Conservation (phyloP, 2,329 filamentous ascomycete species). For the Apiospora kogelbergensis region DNA sequence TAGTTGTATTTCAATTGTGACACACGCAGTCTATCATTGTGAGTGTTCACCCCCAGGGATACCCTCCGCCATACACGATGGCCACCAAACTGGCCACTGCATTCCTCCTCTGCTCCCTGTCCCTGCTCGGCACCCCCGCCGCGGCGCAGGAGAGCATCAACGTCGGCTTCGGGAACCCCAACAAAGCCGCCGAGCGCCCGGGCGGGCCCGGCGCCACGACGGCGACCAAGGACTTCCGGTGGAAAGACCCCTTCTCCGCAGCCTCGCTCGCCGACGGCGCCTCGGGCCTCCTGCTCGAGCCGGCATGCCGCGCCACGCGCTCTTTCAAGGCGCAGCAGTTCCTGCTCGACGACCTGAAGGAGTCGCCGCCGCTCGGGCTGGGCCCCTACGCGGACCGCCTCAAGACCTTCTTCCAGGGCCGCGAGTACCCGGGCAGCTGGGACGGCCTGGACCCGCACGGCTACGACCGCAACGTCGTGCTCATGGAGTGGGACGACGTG, state of each 20-base stretch:
- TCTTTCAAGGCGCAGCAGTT: conserved; percentile 41
- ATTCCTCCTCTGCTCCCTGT: background rate
- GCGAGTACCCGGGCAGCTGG: conserved; percentile 53
- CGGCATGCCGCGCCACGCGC: conserved; percentile 34
- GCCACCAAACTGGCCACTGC: background rate
- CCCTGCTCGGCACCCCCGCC: background rate
- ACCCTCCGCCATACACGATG: too few relatives aligned
- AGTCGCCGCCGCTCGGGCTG: conserved; percentile 38
- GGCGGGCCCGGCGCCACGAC: background rate
- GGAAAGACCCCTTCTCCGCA: conserved; percentile 40
- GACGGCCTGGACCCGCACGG: conserved; percentile 52
- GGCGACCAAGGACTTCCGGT: conserved; percentile 34
- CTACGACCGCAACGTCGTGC: conserved; percentile 45
- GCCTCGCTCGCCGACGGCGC: conserved; percentile 17
- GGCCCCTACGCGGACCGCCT: conserved; percentile 39
- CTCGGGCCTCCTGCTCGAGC: conserved; percentile 23
- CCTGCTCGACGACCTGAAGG: conserved; percentile 43
- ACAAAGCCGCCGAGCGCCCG: background rate
- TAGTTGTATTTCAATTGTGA: too few relatives aligned
- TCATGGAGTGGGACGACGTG: conserved; percentile 45
- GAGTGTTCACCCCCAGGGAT: too few relatives aligned
- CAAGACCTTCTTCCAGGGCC: conserved; percentile 38
- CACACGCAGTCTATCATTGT: too few relatives aligned
- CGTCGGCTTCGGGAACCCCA: conserved; percentile 3
- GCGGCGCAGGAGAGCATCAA: background rate